Percentiles rank a stretch among this genome's conserved stretches.
Evolutionary conservation across 192 early-diverging fungal genomes (phyloP).

Genomic region (Linnemannia zychae): DNA sequence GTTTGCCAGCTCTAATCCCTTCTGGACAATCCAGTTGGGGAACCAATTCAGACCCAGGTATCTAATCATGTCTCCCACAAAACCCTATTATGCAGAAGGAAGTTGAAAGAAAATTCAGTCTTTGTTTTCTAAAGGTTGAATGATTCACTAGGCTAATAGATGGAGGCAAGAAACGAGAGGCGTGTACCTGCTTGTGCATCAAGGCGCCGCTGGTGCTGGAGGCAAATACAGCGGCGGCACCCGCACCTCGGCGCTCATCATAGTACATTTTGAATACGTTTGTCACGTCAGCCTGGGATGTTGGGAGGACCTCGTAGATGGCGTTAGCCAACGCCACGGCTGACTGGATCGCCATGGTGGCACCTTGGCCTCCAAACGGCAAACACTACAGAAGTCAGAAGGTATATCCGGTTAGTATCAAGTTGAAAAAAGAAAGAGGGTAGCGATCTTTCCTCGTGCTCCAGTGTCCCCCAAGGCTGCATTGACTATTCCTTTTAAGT

Average conservation of each 20-base stretch:
- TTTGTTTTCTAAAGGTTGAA: not conserved
- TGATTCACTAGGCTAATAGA: not conserved
- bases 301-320: not conserved
- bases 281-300: not conserved
- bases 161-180: too few relatives aligned
- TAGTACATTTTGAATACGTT: not conserved
- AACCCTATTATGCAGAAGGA: not conserved
- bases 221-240: not conserved
- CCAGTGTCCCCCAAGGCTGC: too few relatives aligned
- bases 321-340: not conserved
- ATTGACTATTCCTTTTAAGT: too few relatives aligned
- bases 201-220: not conserved
- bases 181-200: not conserved
- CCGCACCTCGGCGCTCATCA: not conserved
- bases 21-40: conserved; percentile 2
- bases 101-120: not conserved
- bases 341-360: not conserved
- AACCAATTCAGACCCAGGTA: not conserved
- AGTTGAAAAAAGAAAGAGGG: not conserved
- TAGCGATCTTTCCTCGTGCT: not conserved
- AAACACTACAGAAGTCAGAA: not conserved
- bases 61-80: not conserved
- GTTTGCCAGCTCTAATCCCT: not conserved
- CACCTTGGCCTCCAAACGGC: conserved; percentile 2
- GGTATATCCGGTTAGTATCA: not conserved